Evolutionary conservation across 148 eudicot species (phyloP).

Genomic region (Suaeda aralocaspica): DNA sequence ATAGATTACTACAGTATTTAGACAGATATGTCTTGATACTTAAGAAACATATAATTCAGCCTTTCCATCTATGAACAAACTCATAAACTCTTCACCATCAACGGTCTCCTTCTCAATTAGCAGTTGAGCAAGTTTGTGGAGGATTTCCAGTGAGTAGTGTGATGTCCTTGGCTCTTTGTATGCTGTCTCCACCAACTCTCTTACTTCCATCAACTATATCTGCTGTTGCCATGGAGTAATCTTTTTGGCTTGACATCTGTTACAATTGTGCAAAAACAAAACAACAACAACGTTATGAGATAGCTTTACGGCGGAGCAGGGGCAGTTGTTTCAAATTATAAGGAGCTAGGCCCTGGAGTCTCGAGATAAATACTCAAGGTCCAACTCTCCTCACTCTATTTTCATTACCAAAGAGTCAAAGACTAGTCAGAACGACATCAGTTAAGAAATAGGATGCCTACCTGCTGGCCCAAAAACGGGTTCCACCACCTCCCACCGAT

Average conservation of each 20-base stretch:
- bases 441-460: conserved; percentile 8
- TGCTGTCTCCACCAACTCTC: conserved; percentile 85
- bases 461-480: conserved; percentile 98
- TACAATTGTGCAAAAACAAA: background rate
- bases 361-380: too few relatives aligned
- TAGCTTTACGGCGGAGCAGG: too few relatives aligned
- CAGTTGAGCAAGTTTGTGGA: conserved; percentile 87
- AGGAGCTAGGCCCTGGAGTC: too few relatives aligned
- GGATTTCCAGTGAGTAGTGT: conserved; percentile 85
- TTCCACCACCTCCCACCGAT: conserved; percentile 91
- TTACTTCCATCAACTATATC: conserved; percentile 90
- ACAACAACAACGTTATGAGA: too few relatives aligned
- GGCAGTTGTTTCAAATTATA: too few relatives aligned
- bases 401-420: too few relatives aligned
- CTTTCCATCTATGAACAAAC: conserved; percentile 98
- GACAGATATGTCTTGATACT: conserved; percentile 7
- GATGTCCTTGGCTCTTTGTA: conserved; percentile 71
- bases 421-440: too few relatives aligned
- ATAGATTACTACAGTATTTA: conserved; percentile 14
- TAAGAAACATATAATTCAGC: conserved; percentile 74
- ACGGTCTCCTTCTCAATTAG: conserved; percentile 95
- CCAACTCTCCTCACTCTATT: too few relatives aligned
- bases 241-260: conserved; percentile 93
- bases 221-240: conserved; percentile 99
- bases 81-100: conserved; percentile 99